Evolutionary conservation across 2,329 filamentous ascomycete genomes (phyloP).

Genomic region (Alternaria atra): DNA sequence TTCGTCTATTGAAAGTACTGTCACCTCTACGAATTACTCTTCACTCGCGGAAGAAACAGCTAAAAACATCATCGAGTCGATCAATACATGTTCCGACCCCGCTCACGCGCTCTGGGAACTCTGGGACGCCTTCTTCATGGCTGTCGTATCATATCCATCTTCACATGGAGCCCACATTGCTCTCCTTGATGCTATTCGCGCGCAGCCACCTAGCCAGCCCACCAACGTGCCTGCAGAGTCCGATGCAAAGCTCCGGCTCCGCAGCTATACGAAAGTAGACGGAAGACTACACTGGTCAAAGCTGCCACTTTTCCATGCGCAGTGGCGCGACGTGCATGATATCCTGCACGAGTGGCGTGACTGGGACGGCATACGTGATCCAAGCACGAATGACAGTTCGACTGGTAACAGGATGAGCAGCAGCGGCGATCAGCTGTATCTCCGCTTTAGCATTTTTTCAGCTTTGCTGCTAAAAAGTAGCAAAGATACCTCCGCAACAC

Average conservation of each 20-base stretch:
- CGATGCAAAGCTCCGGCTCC: background rate
- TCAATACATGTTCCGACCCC: background rate
- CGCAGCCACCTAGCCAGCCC: background rate
- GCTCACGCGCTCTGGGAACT: background rate
- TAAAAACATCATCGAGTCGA: background rate
- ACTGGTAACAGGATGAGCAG: background rate
- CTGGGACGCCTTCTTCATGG: constrained; percentile 6
- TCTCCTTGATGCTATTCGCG: background rate
- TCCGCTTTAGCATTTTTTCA: background rate
- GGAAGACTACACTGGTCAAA: background rate
- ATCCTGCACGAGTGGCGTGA: background rate
- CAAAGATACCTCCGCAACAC: background rate
- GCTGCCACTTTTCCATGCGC: background rate
- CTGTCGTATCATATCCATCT: background rate
- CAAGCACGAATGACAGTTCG: background rate
- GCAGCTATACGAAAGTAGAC: background rate
- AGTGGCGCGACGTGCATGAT: background rate
- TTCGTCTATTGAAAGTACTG: background rate
- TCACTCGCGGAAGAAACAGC: background rate
- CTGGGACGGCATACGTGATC: background rate
- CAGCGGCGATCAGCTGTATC: background rate
- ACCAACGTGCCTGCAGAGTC: background rate
- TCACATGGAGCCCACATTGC: background rate
- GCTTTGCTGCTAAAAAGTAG: background rate
- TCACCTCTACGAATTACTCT: background rate